Evolutionary conservation across 257 asterid genomes (phyloP).

Genomic region (Ophiorrhiza pumila): DNA sequence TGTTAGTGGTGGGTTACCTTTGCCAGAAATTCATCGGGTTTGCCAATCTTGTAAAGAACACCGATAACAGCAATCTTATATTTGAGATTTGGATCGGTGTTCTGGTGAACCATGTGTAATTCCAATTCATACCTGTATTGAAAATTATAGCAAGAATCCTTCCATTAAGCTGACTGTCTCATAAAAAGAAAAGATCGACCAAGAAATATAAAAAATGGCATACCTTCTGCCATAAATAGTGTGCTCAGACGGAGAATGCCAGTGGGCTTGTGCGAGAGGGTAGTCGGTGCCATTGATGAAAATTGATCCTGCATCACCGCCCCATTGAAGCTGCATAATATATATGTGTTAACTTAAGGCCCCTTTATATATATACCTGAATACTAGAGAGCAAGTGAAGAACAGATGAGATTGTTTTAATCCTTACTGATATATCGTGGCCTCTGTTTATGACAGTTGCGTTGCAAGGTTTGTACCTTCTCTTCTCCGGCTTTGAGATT

Average conservation of each 20-base stretch:
- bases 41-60: slow-evolving; percentile 56
- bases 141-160: not conserved
- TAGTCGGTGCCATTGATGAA: slow-evolving; percentile 39
- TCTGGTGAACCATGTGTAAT: slow-evolving; percentile 63
- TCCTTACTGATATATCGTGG: slow-evolving; percentile 56
- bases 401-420: not conserved
- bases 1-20: slow-evolving; percentile 30
- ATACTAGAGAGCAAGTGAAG: not conserved
- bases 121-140: slow-evolving; percentile 56
- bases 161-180: not conserved
- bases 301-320: slow-evolving; percentile 53
- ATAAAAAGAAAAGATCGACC: not conserved
- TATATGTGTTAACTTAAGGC: not conserved
- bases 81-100: slow-evolving; percentile 27
- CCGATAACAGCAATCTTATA: slow-evolving; percentile 45
- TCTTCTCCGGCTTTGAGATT: slow-evolving; percentile 23
- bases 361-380: not conserved
- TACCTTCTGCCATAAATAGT: slow-evolving; percentile 59
- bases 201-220: not conserved
- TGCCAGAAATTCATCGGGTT: slow-evolving; percentile 54
- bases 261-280: slow-evolving; percentile 50
- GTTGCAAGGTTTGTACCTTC: slow-evolving; percentile 31
- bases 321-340: slow-evolving; percentile 46
- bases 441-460: slow-evolving; percentile 62
- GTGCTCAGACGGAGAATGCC: slow-evolving; percentile 89